Evolutionary conservation across 805 yeast species (phyloP).

Genomic region (Komagataella ulmi): DNA sequence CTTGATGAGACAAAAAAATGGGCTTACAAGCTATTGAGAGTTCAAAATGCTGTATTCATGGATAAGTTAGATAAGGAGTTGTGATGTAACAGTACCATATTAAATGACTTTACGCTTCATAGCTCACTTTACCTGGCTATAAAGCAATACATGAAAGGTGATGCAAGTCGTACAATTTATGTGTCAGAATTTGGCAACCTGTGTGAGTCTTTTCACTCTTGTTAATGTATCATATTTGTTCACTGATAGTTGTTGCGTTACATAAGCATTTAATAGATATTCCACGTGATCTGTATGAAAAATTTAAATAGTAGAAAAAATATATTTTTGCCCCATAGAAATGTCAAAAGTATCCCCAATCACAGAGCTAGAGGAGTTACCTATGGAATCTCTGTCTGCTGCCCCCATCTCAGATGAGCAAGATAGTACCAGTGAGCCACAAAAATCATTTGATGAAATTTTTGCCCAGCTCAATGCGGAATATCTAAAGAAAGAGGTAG

Average conservation of each 20-base stretch:
- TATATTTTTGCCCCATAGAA: not conserved
- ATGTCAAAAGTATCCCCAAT: not conserved
- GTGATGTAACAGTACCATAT: not conserved
- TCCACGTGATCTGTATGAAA: no score
- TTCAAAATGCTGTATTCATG: not conserved
- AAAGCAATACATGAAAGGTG: not conserved
- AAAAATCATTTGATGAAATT: constrained; percentile 1
- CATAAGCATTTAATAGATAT: no score
- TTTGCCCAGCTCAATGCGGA: constrained; percentile 1
- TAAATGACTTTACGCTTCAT: no score
- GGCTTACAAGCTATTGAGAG: not conserved
- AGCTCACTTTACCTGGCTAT: not conserved
- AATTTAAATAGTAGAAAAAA: no score
- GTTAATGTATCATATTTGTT: no score
- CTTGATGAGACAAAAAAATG: not conserved
- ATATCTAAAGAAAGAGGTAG: not conserved
- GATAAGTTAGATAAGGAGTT: not conserved
- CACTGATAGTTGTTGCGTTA: no score
- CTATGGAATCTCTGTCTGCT: not conserved
- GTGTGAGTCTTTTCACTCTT: no score
- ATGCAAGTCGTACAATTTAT: no score
- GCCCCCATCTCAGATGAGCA: not conserved
- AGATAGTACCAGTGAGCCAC: not conserved
- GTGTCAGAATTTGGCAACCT: no score
- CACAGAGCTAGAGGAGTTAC: not conserved